Evolutionary conservation across 768 basidiomycete genomes (phyloP).

Genomic region (Artomyces pyxidatus): DNA sequence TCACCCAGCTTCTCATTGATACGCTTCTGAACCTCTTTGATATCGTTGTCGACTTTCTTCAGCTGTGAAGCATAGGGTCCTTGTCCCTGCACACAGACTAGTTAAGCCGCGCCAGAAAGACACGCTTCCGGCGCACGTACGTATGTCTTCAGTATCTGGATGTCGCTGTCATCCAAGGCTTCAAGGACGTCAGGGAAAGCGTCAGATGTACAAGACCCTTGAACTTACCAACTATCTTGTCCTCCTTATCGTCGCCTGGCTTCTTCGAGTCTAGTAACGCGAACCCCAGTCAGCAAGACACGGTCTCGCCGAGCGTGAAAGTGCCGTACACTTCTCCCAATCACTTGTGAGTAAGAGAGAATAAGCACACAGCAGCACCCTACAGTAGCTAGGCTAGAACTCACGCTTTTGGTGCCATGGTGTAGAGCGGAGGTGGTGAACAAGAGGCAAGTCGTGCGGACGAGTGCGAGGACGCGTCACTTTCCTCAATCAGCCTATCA

Average conservation of each 20-base stretch:
- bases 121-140: conserved; percentile 35
- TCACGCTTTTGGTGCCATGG: conserved; percentile 94
- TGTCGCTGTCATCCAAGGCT: conserved; percentile 97
- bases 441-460: conserved; percentile 15
- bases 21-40: conserved; percentile 93
- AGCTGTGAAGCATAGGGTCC: conserved; percentile 89
- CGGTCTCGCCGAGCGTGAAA: background rate
- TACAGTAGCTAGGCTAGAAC: conserved; percentile 30
- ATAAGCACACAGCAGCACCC: background rate
- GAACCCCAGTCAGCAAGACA: conserved; percentile 2
- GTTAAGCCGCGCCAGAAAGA: background rate
- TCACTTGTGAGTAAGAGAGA: conserved; percentile 46
- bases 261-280: conserved; percentile 67
- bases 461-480: conserved; percentile 26
- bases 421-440: conserved; percentile 17
- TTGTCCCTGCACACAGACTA: conserved; percentile 64
- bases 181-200: conserved; percentile 5
- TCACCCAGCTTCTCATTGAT: conserved; percentile 97
- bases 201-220: background rate
- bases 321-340: conserved; percentile 91
- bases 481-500: conserved; percentile 15
- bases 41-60: conserved; percentile 85
- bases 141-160: conserved; percentile 98
- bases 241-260: conserved; percentile 79
- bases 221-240: conserved; percentile 58